phyloP scores from a whole-genome alignment of 176 grass and related monocot genomes.

The Echinochloa phyllopogon region DNA sequence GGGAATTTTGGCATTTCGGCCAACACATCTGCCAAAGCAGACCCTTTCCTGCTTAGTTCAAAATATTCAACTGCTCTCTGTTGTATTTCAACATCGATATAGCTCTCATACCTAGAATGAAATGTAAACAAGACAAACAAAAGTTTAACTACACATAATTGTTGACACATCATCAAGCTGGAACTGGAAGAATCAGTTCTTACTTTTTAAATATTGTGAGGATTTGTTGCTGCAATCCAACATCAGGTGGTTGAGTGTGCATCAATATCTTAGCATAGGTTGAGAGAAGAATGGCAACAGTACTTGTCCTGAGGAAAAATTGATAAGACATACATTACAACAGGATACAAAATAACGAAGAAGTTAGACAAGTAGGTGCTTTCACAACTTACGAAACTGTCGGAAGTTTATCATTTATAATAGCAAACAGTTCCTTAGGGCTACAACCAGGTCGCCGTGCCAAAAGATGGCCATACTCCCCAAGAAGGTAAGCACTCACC shows the following conservation, averaged over 20 bases:
- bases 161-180: conserved; percentile 19
- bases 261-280: conserved; percentile 97
- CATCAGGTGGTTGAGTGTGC: conserved; percentile 88
- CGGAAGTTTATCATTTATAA: conserved; percentile 96
- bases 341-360: conserved; percentile 7
- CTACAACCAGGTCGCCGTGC: conserved; percentile 85
- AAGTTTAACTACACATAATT: conserved; percentile 34
- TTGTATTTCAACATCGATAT: conserved; percentile 98
- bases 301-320: conserved; percentile 75
- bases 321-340: conserved; percentile 28
- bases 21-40: conserved; percentile 87
- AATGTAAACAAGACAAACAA: conserved; percentile 13
- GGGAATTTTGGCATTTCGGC: conserved; percentile 99
- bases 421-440: conserved; percentile 92
- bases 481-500: conserved; percentile 98
- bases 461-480: conserved; percentile 99
- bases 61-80: conserved; percentile 98
- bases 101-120: conserved; percentile 85
- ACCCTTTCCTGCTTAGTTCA: conserved; percentile 86
- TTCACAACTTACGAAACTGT: conserved; percentile 84
- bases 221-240: conserved; percentile 92
- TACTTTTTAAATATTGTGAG: conserved; percentile 91
- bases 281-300: conserved; percentile 95
- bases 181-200: conserved; percentile 36
- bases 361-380: conserved; percentile 37